These are phyloP conservation scores for Paramecium bursaria DNA, from an alignment of 73 alveolate species.

Conservation along the genomic window DNA sequence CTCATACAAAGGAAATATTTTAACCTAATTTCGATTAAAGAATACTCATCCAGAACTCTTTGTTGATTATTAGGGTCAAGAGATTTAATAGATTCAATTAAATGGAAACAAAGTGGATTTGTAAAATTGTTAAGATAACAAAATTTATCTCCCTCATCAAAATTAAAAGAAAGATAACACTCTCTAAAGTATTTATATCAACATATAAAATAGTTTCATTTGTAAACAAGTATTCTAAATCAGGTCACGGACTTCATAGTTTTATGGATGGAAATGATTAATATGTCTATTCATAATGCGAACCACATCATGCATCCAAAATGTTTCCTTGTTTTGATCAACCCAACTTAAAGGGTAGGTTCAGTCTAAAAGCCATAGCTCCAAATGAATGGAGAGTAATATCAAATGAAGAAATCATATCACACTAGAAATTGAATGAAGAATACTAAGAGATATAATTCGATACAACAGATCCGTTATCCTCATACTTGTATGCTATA, in stretches of 20 bases:
- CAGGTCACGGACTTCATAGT: slow-evolving; percentile 93
- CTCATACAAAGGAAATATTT: slow-evolving; percentile 20
- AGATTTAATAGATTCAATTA: no score
- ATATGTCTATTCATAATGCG: slow-evolving; percentile 91
- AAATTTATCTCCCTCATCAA: not conserved
- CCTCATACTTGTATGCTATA: slow-evolving; percentile 95
- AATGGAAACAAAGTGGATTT: not conserved
- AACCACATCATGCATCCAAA: slow-evolving; percentile 93
- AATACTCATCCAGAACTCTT: not conserved
- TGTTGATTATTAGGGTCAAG: slow-evolving; percentile 19
- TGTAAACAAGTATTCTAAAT: slow-evolving; percentile 70
- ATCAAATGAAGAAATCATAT: slow-evolving; percentile 76
- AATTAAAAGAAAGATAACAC: slow-evolving; percentile 39
- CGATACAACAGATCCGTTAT: slow-evolving; percentile 80
- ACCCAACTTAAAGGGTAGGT: slow-evolving; percentile 96
- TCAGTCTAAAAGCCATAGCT: slow-evolving; percentile 80
- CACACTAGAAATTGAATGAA: slow-evolving; percentile 1
- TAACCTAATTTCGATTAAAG: not conserved
- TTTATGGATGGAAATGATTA: slow-evolving; percentile 92
- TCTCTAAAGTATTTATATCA: no score
- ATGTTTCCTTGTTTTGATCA: slow-evolving; percentile 97
- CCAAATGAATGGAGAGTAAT: slow-evolving; percentile 91
- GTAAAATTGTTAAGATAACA: not conserved
- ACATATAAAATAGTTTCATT: no score
- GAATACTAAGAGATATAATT: slow-evolving; percentile 66